Evolutionary conservation across 2,329 filamentous ascomycete species (phyloP), one percentile per base, ranked within the genome.

Genomic region (Sporothrix inflata): DNA sequence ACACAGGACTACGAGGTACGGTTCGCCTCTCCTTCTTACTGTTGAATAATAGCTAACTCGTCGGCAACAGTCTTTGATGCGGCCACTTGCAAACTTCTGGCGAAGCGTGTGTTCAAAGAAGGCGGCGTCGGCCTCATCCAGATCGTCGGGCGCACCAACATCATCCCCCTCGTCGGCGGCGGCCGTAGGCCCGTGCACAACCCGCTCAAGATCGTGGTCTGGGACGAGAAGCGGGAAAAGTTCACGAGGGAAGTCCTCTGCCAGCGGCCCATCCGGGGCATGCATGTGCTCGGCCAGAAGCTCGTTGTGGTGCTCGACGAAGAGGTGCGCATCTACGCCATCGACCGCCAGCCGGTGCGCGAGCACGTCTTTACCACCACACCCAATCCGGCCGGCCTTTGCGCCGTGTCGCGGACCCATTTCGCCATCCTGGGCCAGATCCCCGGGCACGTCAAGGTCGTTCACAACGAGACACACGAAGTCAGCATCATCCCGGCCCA

Each of bases 401-500:
- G 93, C 77, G 92, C 91, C 78, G 83, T 98, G 24, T 91, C 92
- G 1, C 85, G 90, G 49, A 90, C 90, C 75, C 85, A 90, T 47
- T 84, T 90, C 53, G 93, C 91, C 0, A 96, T 98, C 74, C 95
- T 95, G 0, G 95, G 95, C n/a, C 88, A 94, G 69, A 94, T 92
- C 0, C 83, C 89, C 0, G 96, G 96, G 14, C 96, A 99, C 78
- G 91, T 98, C 38, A 94, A 98, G 80, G 84, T 98, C 1, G 91
- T 97, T 69, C 90, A 97, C 77, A 82, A 97, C 12, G 85, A 86
- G 21, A 93, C 90, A 0, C 90, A 90, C 67, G 95, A 93, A 77
- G 93, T 98, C 75, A 97, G 92, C 82, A 97, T 99, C 79, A 94
- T 98, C 73, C 94, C 94, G 0, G 96, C 95, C 3, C 96, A 99